Conservation (phyloP, 352 stramenopile genomes). For the Pythium biforme region DNA sequence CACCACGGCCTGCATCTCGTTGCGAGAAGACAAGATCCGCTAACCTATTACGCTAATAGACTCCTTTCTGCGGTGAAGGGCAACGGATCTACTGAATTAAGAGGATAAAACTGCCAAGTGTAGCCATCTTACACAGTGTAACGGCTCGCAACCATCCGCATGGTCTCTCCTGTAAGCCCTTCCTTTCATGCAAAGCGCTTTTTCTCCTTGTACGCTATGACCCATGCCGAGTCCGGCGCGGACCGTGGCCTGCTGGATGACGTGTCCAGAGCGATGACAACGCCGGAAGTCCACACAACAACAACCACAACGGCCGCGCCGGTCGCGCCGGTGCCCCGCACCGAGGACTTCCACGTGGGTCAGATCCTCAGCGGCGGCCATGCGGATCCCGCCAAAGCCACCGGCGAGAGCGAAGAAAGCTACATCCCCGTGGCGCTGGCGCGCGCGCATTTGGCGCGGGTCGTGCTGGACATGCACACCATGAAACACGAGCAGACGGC, state of each 20-base stretch:
- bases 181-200: too few relatives aligned
- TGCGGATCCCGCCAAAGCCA: slow-evolving; percentile 2
- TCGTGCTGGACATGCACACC: slow-evolving; percentile 74
- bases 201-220: background rate
- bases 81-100: background rate
- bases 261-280: too few relatives aligned
- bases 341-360: slow-evolving; percentile 45
- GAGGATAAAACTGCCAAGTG: background rate
- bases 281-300: background rate
- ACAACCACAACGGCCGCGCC: background rate
- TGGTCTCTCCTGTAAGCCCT: background rate
- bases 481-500: slow-evolving; percentile 69
- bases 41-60: background rate
- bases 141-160: background rate
- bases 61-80: too few relatives aligned
- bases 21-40: slow-evolving; percentile 36
- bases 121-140: background rate
- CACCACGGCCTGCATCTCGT: slow-evolving; percentile 40
- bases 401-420: slow-evolving; percentile 39
- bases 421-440: slow-evolving; percentile 79
- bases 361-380: slow-evolving; percentile 21
- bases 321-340: slow-evolving; percentile 11
- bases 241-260: background rate
- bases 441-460: slow-evolving; percentile 50
- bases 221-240: background rate